Conservation (phyloP, 345 rosid species). For the Clausena lansium region DNA sequence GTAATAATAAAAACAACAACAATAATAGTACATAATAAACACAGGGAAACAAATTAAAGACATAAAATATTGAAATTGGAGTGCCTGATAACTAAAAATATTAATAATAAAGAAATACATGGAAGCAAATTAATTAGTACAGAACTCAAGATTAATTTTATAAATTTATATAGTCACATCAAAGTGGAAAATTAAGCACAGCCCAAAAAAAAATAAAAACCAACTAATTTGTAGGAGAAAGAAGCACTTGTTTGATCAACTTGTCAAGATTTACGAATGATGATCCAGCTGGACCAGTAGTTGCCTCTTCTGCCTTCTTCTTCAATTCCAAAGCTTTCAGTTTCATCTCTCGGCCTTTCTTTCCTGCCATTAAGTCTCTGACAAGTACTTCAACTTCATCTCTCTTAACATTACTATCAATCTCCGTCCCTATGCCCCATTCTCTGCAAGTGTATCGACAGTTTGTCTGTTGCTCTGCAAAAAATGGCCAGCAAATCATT, state of each 20-base stretch:
- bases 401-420: conserved; percentile 50
- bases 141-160: neutral
- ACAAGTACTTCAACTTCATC: conserved; percentile 45
- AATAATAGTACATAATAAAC: too few relatives aligned
- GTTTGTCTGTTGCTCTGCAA: conserved; percentile 61
- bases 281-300: conserved; percentile 26
- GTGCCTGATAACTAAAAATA: too few relatives aligned
- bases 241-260: conserved; percentile 31
- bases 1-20: too few relatives aligned
- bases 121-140: neutral
- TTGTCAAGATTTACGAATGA: conserved; percentile 33
- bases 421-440: conserved; percentile 70
- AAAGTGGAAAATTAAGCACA: neutral
- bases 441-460: conserved; percentile 42
- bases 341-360: conserved; percentile 51
- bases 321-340: conserved; percentile 45
- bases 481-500: conserved; percentile 64
- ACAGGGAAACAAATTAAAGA: too few relatives aligned
- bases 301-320: conserved; percentile 29
- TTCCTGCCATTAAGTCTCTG: conserved; percentile 53
- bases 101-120: too few relatives aligned
- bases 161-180: too few relatives aligned
- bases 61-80: too few relatives aligned
- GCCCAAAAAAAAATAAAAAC: too few relatives aligned
- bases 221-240: neutral